A percentile compares a stretch with the other conserved stretches of the same genome.
These are phyloP conservation scores for Neurospora africana DNA, from an alignment of 495 filamentous ascomycete genomes.

Conservation along the genomic window DNA sequence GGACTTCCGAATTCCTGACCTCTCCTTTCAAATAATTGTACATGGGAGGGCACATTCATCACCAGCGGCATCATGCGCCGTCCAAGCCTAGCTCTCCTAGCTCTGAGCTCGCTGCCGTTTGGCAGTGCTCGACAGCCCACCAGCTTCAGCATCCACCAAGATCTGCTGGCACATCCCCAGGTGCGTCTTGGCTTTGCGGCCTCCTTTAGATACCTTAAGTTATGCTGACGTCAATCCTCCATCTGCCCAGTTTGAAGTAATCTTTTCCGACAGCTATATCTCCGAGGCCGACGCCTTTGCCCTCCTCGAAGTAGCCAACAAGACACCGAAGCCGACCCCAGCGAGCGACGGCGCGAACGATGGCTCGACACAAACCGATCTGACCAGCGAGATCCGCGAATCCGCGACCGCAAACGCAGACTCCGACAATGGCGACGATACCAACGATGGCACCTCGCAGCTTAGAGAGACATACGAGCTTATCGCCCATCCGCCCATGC, in stretches of 20 bases:
- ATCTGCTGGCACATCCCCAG: conserved; percentile 86
- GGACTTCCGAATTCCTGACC: neutral
- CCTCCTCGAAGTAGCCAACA: conserved; percentile 32
- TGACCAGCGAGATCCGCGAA: conserved; percentile 24
- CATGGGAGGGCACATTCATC: conserved; percentile 23
- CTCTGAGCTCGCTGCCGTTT: conserved; percentile 24
- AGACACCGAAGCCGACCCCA: neutral
- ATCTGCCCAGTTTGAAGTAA: conserved; percentile 59
- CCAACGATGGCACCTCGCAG: conserved; percentile 10
- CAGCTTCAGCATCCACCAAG: conserved; percentile 64
- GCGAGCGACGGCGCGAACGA: conserved; percentile 16
- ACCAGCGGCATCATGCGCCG: conserved; percentile 41
- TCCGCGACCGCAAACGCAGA: conserved; percentile 18
- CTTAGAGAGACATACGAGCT: conserved; percentile 53
- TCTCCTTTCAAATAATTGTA: conserved; percentile 1
- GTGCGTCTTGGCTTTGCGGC: conserved; percentile 33
- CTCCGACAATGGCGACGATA: neutral
- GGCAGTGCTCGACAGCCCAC: conserved; percentile 32
- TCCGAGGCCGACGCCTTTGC: conserved; percentile 58
- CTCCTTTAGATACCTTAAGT: no score
- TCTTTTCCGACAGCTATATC: conserved; percentile 65
- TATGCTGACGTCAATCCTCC: neutral
- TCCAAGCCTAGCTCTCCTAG: conserved; percentile 30
- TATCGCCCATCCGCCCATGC: conserved; percentile 57
- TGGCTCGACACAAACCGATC: conserved; percentile 25